Conservation (phyloP, 2,329 filamentous ascomycete species). For the Hymenotorrendiella dingleyae region DNA sequence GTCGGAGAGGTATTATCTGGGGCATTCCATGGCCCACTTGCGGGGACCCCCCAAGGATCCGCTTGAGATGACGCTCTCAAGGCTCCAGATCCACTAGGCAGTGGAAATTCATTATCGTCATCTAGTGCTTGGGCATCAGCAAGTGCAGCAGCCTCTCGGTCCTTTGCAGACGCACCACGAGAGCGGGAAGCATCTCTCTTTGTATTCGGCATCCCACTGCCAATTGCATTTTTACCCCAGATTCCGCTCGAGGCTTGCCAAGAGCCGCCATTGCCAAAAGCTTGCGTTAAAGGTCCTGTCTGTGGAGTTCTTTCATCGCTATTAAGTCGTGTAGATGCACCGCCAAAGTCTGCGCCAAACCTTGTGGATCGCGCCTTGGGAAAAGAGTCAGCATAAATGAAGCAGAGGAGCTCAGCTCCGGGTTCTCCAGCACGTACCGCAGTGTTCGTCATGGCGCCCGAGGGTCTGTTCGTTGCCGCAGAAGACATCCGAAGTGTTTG, state of each 20-base stretch:
- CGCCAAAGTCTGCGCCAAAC: slow-evolving; percentile 35
- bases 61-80: slow-evolving; percentile 64
- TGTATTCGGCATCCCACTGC: slow-evolving; percentile 40
- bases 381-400: slow-evolving; percentile 18
- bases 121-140: slow-evolving; percentile 26
- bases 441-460: slow-evolving; percentile 33
- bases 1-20: slow-evolving; percentile 40
- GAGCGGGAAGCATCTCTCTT: slow-evolving; percentile 40
- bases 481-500: slow-evolving; percentile 31
- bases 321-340: slow-evolving; percentile 25
- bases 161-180: slow-evolving; percentile 39
- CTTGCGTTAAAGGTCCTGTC: slow-evolving; percentile 34
- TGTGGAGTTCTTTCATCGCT: slow-evolving; percentile 32
- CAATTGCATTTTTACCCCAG: slow-evolving; percentile 44
- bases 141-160: slow-evolving; percentile 8
- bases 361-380: slow-evolving; percentile 29
- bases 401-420: not conserved
- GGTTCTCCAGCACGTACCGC: slow-evolving; percentile 32
- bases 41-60: slow-evolving; percentile 52
- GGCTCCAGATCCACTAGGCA: slow-evolving; percentile 63
- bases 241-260: slow-evolving; percentile 39
- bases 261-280: slow-evolving; percentile 37
- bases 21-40: slow-evolving; percentile 53
- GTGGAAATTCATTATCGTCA: slow-evolving; percentile 35
- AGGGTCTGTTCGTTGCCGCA: slow-evolving; percentile 30